These are phyloP conservation scores for Nicotiana undulata DNA, from an alignment of 257 asterid species.

Conservation along the genomic window DNA sequence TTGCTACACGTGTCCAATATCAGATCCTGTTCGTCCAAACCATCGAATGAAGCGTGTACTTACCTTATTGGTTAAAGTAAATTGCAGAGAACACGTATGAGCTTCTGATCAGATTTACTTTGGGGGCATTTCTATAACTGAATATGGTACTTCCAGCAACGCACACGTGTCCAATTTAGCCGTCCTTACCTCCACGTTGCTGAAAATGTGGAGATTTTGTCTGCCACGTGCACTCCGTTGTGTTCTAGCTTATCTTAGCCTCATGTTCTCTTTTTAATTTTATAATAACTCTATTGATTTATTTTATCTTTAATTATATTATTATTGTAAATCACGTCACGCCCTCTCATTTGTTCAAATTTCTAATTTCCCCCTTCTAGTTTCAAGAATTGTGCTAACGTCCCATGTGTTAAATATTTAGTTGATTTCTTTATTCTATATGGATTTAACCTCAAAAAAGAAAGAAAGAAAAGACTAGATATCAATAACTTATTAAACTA, in stretches of 20 bases:
- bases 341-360: background rate
- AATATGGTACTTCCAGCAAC: background rate
- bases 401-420: background rate
- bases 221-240: constrained; percentile 8
- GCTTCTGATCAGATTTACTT: background rate
- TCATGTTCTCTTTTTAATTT: background rate
- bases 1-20: background rate
- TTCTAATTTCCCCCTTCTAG: background rate
- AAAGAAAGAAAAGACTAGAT: too few relatives aligned
- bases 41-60: background rate
- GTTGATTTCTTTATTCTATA: background rate
- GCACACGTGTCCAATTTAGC: background rate
- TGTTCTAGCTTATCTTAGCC: background rate
- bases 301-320: too few relatives aligned
- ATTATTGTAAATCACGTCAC: background rate
- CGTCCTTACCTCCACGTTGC: background rate
- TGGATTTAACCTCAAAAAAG: background rate
- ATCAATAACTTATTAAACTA: too few relatives aligned
- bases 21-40: background rate
- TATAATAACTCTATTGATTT: background rate
- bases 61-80: background rate
- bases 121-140: background rate
- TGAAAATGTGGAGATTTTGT: background rate
- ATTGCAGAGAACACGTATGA: background rate
- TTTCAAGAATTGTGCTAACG: background rate